Evolutionary conservation across 306 rosid genomes (phyloP).

Genomic region (Lathyrus aphaca): DNA sequence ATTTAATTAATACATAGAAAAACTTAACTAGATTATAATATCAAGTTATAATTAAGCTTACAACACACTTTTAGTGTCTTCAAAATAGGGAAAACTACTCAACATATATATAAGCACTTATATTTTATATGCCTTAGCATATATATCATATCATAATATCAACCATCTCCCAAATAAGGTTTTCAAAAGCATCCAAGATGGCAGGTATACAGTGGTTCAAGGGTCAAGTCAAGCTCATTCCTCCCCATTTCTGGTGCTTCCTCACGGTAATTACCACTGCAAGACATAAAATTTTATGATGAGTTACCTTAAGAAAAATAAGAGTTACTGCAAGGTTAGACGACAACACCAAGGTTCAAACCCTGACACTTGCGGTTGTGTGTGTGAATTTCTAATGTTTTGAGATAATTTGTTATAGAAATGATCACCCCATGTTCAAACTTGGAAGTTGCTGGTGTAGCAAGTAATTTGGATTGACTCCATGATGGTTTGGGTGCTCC

Average conservation of each 20-base stretch:
- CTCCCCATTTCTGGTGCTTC: constrained; percentile 56
- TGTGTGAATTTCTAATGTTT: no score
- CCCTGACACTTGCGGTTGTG: no score
- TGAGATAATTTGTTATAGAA: background rate
- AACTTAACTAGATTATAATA: constrained; percentile 15
- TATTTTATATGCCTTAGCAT: background rate
- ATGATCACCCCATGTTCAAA: constrained; percentile 63
- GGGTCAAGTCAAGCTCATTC: constrained; percentile 73
- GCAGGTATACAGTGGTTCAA: constrained; percentile 67
- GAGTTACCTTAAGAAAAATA: background rate
- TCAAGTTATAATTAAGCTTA: constrained; percentile 15
- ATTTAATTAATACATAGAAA: constrained; percentile 22
- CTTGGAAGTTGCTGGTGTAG: constrained; percentile 59
- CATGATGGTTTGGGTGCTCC: constrained; percentile 66
- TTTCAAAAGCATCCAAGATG: constrained; percentile 67
- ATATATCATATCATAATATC: constrained; percentile 7
- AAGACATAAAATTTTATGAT: constrained; percentile 4
- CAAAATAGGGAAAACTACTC: constrained; percentile 18
- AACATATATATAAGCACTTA: constrained; percentile 42
- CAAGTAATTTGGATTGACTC: constrained; percentile 50
- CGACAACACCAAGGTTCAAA: no score
- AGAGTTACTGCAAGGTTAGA: background rate
- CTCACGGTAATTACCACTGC: constrained; percentile 61
- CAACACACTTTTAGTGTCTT: constrained; percentile 35
- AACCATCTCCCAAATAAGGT: background rate